phyloP scores from a whole-genome alignment of 2,329 filamentous ascomycete species.

The Talaromyces sp. region DNA sequence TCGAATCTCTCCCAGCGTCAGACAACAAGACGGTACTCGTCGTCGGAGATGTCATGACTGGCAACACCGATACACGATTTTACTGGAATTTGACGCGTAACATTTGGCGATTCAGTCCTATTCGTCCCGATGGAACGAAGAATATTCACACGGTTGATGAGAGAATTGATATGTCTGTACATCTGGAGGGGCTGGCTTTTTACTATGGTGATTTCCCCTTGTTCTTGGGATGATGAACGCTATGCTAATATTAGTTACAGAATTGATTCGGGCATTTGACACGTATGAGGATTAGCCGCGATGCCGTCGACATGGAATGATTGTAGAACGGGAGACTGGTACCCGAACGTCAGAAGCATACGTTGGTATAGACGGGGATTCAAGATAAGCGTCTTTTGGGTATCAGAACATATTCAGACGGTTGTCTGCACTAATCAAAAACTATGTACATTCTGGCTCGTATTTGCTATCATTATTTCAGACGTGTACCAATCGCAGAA shows the following conservation, averaged over 20 bases:
- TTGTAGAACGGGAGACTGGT: no score
- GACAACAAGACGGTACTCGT: conserved; percentile 36
- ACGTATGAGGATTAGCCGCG: conserved; percentile 15
- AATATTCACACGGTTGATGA: conserved; percentile 54
- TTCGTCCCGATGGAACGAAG: conserved; percentile 41
- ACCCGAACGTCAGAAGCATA: no score
- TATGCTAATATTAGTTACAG: conserved; percentile 8
- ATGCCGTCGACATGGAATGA: not conserved
- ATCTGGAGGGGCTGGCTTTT: conserved; percentile 42
- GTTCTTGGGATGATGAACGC: not conserved
- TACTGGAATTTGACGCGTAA: conserved; percentile 53
- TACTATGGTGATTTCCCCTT: conserved; percentile 37
- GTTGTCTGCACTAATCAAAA: not conserved
- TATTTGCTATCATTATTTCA: conserved; percentile 4
- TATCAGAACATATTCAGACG: conserved; percentile 3
- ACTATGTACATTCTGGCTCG: conserved; percentile 4
- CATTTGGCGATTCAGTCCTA: conserved; percentile 52
- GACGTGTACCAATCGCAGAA: not conserved
- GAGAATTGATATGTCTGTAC: conserved; percentile 41
- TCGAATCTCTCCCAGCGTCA: conserved; percentile 30
- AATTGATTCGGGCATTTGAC: conserved; percentile 19
- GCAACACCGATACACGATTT: conserved; percentile 53
- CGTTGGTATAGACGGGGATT: not conserved
- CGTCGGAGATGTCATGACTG: conserved; percentile 49
- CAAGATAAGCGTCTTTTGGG: not conserved